Percentiles rank a stretch among this genome's conserved stretches.
phyloP scores from a whole-genome alignment of 306 rosid genomes.

The Malus fusca region DNA sequence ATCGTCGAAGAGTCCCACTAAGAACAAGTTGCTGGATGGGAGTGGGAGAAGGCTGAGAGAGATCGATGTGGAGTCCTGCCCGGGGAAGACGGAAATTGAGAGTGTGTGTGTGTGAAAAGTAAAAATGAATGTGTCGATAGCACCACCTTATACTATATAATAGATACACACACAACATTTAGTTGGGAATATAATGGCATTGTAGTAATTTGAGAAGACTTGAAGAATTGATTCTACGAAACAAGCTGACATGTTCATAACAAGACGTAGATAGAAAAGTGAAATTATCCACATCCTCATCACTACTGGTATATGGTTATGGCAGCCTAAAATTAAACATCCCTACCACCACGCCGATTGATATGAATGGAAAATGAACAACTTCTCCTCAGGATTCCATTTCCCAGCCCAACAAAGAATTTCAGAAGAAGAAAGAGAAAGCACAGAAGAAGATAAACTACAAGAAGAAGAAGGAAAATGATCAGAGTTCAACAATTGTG shows the following conservation, averaged over 20 bases:
- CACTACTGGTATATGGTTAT: not conserved
- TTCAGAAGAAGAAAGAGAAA: not conserved
- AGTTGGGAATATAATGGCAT: not conserved
- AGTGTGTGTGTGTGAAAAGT: no score
- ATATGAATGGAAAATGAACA: slow-evolving; percentile 52
- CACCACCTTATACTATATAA: no score
- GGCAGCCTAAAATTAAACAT: not conserved
- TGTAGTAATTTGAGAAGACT: not conserved
- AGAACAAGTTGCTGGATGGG: no score
- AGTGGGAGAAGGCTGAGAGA: no score
- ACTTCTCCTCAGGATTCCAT: slow-evolving; percentile 15
- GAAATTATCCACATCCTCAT: slow-evolving; percentile 1
- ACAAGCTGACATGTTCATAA: not conserved
- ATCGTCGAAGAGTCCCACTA: no score
- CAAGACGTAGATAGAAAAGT: not conserved
- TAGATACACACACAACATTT: not conserved
- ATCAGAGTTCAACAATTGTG: slow-evolving; percentile 1
- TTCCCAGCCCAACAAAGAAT: not conserved
- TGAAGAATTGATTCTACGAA: not conserved
- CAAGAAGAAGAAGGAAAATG: not conserved
- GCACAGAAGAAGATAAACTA: not conserved
- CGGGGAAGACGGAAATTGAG: no score
- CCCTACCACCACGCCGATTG: not conserved
- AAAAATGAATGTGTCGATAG: no score
- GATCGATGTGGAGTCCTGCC: no score